Percentiles rank a stretch among this genome's conserved stretches.
These are phyloP conservation scores for Backusella mclennaniae DNA, from an alignment of 192 early-diverging fungal species.

Conservation along the genomic window DNA sequence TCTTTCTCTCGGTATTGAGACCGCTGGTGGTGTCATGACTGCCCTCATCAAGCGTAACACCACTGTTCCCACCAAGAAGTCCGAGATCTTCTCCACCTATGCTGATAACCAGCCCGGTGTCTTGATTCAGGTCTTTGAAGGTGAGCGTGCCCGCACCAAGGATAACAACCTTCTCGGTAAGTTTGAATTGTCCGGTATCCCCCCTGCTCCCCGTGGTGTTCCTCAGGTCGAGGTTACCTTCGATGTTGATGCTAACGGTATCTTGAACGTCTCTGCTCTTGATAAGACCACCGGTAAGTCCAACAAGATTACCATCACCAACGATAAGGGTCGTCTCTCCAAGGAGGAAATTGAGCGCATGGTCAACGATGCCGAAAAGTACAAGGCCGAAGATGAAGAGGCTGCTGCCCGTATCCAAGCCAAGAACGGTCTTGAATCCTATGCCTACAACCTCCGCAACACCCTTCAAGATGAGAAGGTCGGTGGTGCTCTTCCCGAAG, in stretches of 20 bases:
- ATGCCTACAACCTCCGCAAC: conserved; percentile 98
- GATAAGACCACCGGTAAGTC: conserved; percentile 99
- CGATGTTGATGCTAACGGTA: conserved; percentile 93
- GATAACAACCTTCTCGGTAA: conserved; percentile 98
- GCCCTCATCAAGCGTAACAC: conserved; percentile 97
- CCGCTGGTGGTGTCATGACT: conserved; percentile 98
- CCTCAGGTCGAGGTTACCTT: conserved; percentile 99
- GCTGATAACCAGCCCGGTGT: conserved; percentile 98
- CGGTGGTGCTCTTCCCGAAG: conserved; percentile 73
- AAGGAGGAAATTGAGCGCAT: conserved; percentile 98
- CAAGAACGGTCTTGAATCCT: conserved; percentile 96
- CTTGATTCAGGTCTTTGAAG: conserved; percentile 97
- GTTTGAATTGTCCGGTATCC: conserved; percentile 95
- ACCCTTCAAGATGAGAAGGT: conserved; percentile 86
- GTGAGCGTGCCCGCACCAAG: conserved; percentile 97
- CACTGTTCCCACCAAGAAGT: conserved; percentile 97
- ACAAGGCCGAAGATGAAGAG: conserved; percentile 97
- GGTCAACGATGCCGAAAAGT: conserved; percentile 94
- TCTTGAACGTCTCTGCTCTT: conserved; percentile 88
- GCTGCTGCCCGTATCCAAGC: conserved; percentile 88
- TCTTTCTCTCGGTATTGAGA: conserved; percentile 97
- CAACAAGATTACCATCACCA: conserved; percentile 96
- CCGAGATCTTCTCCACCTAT: conserved; percentile 97
- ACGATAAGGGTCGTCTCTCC: conserved; percentile 95
- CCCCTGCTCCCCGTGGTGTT: conserved; percentile 92